Evolutionary conservation across 176 grass and related monocot species (phyloP).

Genomic region (Typha latifolia): DNA sequence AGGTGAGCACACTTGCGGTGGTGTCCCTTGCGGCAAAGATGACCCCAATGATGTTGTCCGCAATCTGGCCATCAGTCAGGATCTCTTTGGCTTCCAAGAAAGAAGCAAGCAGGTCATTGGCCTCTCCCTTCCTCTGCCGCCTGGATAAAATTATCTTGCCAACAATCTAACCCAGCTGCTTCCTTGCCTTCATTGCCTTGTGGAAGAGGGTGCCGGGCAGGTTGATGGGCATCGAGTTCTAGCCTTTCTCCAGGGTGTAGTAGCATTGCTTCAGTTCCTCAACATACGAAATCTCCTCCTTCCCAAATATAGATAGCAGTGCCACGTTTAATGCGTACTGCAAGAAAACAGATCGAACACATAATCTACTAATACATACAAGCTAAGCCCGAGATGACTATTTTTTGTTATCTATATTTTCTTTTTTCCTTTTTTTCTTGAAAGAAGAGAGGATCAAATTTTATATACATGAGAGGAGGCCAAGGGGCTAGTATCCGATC

Average conservation of each 20-base stretch:
- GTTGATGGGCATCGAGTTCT: conserved; percentile 98
- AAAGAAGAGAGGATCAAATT: too few species aligned
- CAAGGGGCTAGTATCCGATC: too few species aligned
- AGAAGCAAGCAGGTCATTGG: conserved; percentile 56
- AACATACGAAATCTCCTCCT: conserved; percentile 76
- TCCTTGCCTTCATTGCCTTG: conserved; percentile 89
- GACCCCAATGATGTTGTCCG: too few species aligned
- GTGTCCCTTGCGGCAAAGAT: too few species aligned
- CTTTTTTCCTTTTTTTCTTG: too few species aligned
- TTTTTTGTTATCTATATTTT: too few species aligned
- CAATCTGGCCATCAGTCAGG: too few species aligned
- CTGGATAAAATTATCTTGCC: conserved; percentile 57
- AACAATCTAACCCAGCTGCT: conserved; percentile 61
- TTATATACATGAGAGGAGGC: too few species aligned
- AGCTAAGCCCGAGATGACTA: too few species aligned
- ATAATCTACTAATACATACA: too few species aligned
- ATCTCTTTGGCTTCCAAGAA: conserved; percentile 52
- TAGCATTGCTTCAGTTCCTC: conserved; percentile 96
- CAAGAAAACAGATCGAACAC: background rate
- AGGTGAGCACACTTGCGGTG: too few species aligned
- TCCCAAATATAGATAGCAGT: conserved; percentile 82
- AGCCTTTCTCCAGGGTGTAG: conserved; percentile 85
- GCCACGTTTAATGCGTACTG: conserved; percentile 98
- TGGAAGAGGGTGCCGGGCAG: conserved; percentile 82
- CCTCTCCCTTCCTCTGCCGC: conserved; percentile 15